Conservation (phyloP, 192 early-diverging fungal genomes). For the Pilaira anomala region DNA sequence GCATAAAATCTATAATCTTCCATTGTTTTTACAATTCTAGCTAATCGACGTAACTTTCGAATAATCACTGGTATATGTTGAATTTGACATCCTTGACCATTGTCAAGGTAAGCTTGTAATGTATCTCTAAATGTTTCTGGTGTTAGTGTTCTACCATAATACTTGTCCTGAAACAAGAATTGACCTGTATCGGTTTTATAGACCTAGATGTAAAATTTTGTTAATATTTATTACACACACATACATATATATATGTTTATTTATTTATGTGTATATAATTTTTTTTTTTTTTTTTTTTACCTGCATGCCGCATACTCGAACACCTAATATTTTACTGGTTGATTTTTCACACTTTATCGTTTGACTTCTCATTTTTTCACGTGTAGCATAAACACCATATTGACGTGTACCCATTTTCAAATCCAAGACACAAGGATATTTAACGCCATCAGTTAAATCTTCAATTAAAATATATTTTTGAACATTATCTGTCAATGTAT, state of each 20-base stretch:
- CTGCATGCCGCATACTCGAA: constrained; percentile 98
- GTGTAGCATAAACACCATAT: constrained; percentile 86
- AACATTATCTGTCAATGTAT: constrained; percentile 1
- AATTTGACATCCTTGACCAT: constrained; percentile 73
- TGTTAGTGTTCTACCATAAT: constrained; percentile 88
- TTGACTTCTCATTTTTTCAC: constrained; percentile 83
- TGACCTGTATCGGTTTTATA: constrained; percentile 32
- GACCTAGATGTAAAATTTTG: constrained; percentile 9
- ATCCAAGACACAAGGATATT: constrained; percentile 93
- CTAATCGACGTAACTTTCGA: constrained; percentile 70
- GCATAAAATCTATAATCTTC: constrained; percentile 92
- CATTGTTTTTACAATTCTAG: constrained; percentile 73
- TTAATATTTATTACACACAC: neutral
- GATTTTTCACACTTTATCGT: constrained; percentile 89
- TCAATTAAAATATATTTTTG: constrained; percentile 90
- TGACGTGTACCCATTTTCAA: constrained; percentile 99
- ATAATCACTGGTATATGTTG: constrained; percentile 84
- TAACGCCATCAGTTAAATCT: constrained; percentile 88
- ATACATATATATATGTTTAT: neutral
- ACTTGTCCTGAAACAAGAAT: constrained; percentile 93
- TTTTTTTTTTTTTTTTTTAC: too few relatives aligned
- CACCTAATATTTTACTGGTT: constrained; percentile 89
- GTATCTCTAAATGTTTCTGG: constrained; percentile 76
- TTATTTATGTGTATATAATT: too few relatives aligned
- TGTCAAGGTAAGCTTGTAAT: constrained; percentile 81